phyloP scores from a whole-genome alignment of 2,329 filamentous ascomycete genomes.

The Bipolaris zeicola region DNA sequence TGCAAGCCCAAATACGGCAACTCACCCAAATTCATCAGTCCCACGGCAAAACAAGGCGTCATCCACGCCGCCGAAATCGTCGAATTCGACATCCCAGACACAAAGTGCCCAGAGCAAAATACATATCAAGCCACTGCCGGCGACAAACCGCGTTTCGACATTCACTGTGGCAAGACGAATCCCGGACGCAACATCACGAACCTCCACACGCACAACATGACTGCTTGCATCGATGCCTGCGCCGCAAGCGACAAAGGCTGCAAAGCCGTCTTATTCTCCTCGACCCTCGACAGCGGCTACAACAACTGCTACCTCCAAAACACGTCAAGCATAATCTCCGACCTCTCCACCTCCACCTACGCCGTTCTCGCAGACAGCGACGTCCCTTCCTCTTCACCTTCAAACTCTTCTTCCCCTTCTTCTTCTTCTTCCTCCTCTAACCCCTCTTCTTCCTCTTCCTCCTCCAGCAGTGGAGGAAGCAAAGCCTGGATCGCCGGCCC shows the following conservation, averaged over 20 bases:
- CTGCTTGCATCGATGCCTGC: conserved; percentile 39
- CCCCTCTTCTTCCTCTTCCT: neutral
- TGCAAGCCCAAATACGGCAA: conserved; percentile 39
- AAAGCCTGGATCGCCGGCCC: conserved; percentile 42
- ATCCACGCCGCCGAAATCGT: conserved; percentile 37
- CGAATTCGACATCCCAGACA: conserved; percentile 27
- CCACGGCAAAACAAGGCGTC: conserved; percentile 16
- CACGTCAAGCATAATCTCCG: conserved; percentile 28
- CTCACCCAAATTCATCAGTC: conserved; percentile 10
- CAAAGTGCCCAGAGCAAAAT: conserved; percentile 22
- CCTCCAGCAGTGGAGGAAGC: neutral
- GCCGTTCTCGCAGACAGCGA: conserved; percentile 22
- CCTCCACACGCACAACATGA: conserved; percentile 36
- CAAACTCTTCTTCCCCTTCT: neutral
- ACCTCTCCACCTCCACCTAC: conserved; percentile 27
- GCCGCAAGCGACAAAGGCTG: conserved; percentile 29
- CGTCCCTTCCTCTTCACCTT: conserved; percentile 8
- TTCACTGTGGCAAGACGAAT: conserved; percentile 39
- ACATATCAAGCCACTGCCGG: conserved; percentile 15
- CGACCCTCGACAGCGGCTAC: conserved; percentile 30
- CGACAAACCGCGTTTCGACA: conserved; percentile 30
- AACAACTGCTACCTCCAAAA: conserved; percentile 45
- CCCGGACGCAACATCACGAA: conserved; percentile 38
- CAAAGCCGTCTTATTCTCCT: conserved; percentile 36
- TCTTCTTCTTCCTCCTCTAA: conserved; percentile 8